These are phyloP conservation scores for Diversispora eburnea DNA, from an alignment of 192 early-diverging fungal species.

Conservation along the genomic window DNA sequence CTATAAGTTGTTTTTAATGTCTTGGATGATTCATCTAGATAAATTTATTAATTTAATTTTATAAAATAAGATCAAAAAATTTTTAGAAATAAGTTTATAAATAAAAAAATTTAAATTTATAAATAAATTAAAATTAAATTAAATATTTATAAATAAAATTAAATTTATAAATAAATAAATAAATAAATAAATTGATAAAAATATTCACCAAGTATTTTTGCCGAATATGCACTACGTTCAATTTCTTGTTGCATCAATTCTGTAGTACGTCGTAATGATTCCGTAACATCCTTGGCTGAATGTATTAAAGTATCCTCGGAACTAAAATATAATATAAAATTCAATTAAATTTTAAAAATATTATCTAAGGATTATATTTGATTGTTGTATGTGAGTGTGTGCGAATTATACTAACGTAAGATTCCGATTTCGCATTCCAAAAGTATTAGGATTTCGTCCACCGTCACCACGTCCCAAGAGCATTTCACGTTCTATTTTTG, in stretches of 20 bases:
- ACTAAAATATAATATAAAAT: too few relatives aligned
- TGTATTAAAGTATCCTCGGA: slow-evolving; percentile 44
- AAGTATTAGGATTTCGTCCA: slow-evolving; percentile 40
- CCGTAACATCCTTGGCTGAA: slow-evolving; percentile 56
- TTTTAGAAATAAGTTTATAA: neutral
- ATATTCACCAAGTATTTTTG: slow-evolving; percentile 50
- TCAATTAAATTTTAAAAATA: too few relatives aligned
- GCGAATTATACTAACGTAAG: slow-evolving; percentile 6
- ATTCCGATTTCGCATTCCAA: slow-evolving; percentile 23
- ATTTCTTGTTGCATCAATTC: slow-evolving; percentile 65
- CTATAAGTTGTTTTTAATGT: slow-evolving; percentile 46
- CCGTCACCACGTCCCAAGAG: slow-evolving; percentile 42
- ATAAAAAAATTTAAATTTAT: neutral
- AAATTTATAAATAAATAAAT: too few relatives aligned
- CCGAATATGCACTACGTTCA: slow-evolving; percentile 55
- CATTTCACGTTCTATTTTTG: slow-evolving; percentile 44
- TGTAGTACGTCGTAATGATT: slow-evolving; percentile 52
- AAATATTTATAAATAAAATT: too few relatives aligned
- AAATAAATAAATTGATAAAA: too few relatives aligned
- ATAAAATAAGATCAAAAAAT: slow-evolving; percentile 5
- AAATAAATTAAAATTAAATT: too few relatives aligned
- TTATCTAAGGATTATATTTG: neutral
- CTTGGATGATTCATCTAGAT: slow-evolving; percentile 55
- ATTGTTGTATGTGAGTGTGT: slow-evolving; percentile 9
- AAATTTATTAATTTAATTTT: neutral